Evolutionary conservation across 192 early-diverging fungal genomes (phyloP), one percentile per base, ranked within the genome.

Genomic region (Coemansia erecta): DNA sequence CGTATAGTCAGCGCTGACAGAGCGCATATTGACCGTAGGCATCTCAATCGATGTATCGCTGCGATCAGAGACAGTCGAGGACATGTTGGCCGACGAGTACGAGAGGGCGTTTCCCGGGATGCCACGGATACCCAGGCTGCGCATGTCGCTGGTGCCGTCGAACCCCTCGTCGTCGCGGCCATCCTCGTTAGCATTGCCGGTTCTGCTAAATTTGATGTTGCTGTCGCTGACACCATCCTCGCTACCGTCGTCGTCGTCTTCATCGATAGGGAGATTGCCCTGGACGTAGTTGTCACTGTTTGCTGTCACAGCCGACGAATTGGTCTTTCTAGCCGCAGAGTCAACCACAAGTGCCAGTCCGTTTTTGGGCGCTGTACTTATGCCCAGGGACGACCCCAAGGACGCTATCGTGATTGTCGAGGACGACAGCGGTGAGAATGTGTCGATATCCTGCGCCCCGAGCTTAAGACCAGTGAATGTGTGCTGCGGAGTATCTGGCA

Each of bases 381-480:
- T 44, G 13, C 66, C 67, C 8, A 76, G 67, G 39, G 73, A 66
- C 13, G 64, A 70, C 5, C 73, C 67, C 49, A 77, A 58, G 18
- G 69, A 66, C 3, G 69, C 58, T 22, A 77, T 77, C 13, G 75
- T 77, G n/a, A 77, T 71, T 22, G 69, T 68, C 0, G 75, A 77
- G 1, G 75, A 77, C 40, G 75, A 77, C 6, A 77, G 69, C 53
- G 75, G 75, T 44, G 75, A 77, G 24, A 76, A 64, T 23, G 66
- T 47, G 33, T 69, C 62, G n/a, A 65, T 45, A 11, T 76, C 68
- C 9, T 63, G 67, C 8, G 63, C 59, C 0, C 44, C 46, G 11
- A 64, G 50, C 28, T 64, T 61, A 3, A 37, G 15, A 21, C n/a
- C 23, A 9, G 33, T 18, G 10, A 39, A 21, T 22, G 52, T n/a